A percentile compares a stretch with the other conserved stretches of the same genome.
Conservation (phyloP, 1,139 yeast genomes). For the Candida glucosophila region DNA sequence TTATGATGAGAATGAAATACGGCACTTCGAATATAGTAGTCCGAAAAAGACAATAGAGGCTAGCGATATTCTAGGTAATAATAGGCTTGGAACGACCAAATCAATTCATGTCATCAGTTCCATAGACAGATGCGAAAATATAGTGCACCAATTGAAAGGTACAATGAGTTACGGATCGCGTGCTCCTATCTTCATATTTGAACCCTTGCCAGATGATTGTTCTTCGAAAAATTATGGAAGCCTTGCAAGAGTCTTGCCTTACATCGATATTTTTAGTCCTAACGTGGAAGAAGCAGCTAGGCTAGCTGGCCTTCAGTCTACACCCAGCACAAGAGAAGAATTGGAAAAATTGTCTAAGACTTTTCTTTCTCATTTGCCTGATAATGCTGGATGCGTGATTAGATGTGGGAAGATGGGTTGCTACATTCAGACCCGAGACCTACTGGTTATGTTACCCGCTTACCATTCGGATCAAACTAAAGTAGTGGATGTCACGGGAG, state of each 20-base stretch:
- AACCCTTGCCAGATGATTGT: slow-evolving; percentile 80
- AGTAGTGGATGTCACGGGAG: slow-evolving; percentile 88
- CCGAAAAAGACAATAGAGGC: slow-evolving; percentile 59
- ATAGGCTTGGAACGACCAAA: slow-evolving; percentile 27
- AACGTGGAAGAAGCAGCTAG: slow-evolving; percentile 68
- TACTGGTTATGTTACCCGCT: slow-evolving; percentile 51
- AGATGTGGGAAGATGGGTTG: slow-evolving; percentile 72
- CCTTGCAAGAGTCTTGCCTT: slow-evolving; percentile 32
- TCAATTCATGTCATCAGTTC: slow-evolving; percentile 73
- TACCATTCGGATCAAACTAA: slow-evolving; percentile 46
- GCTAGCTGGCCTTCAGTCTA: slow-evolving; percentile 14
- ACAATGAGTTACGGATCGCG: slow-evolving; percentile 9
- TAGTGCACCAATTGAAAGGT: slow-evolving; percentile 25
- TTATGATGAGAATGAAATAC: slow-evolving; percentile 54
- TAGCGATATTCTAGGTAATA: slow-evolving; percentile 41
- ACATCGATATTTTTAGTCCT: slow-evolving; percentile 65
- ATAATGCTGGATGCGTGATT: slow-evolving; percentile 43
- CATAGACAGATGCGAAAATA: slow-evolving; percentile 46
- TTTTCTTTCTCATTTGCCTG: slow-evolving; percentile 32
- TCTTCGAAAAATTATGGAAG: slow-evolving; percentile 34
- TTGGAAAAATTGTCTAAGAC: slow-evolving; percentile 30
- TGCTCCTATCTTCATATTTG: slow-evolving; percentile 55
- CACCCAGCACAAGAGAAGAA: slow-evolving; percentile 8
- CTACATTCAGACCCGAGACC: slow-evolving; percentile 13
- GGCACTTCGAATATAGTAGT: slow-evolving; percentile 39